Base-by-base conservation (phyloP, 352 stramenopile genomes). In the Globisporangium echinulatum region DNA sequence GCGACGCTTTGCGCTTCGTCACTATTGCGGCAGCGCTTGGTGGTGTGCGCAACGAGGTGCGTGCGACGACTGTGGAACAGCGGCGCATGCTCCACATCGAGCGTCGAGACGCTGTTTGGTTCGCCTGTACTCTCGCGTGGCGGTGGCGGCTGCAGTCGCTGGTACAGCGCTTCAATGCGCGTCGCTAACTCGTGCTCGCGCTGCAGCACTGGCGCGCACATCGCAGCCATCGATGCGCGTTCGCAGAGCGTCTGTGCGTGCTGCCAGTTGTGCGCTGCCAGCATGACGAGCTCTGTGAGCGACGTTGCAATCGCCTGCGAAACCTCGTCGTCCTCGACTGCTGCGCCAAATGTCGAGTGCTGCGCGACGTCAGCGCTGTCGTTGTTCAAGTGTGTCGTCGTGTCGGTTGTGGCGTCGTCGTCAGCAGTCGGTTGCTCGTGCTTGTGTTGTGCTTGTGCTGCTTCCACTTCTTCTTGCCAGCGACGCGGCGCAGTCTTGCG, bases 291-390 rank as follows among this genome's bases (percentile, higher is more conserved):
- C 36, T 79, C 77, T 44, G 64, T 62, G 5, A 88, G 51, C 4
- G 82, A 92, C 46, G 71, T 61, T 43, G 72, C 57, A 4, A 95
- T 65, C 19, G 69, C 66, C 36, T 50, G 66, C 13, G 77, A 86
- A 13, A 95, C 77, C 63, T 92, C 85, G 59, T 95, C 85, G n/a
- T 91, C 74, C 63, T 92, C 82, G 5, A 90, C 8, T 25, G 68
- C 71, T 0, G 71, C 42, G 7, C 77, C 78, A 63, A 89, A 92
- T 4, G 66, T 78, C 38, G 65, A 67, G 50, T 82, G 52, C 15
- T 25, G 40, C 50, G 72, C 17, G 33, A 56, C 13, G 7, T 61
- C 61, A 38, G 56, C 49, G n/a, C 52, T 54, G 61, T 46, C 52
- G 38, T 66, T 67, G 1, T 47, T 48, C 63, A 51, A 69, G 38